Base-by-base conservation (phyloP, 805 yeast genomes). In the Cyberlindnera japonica region DNA sequence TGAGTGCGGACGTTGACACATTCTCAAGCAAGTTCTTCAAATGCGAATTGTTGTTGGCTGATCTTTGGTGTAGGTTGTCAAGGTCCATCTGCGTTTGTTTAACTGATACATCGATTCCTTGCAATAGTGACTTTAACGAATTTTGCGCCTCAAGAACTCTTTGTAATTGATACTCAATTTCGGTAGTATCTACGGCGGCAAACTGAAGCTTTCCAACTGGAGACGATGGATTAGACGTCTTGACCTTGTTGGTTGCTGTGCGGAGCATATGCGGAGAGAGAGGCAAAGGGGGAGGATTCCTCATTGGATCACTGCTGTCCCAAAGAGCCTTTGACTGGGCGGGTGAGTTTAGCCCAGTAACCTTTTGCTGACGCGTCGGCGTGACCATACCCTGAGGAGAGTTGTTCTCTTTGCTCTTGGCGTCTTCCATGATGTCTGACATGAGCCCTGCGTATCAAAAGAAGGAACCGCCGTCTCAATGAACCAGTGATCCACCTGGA, bases 221-320 rank as follows among this genome's bases (percentile, higher is more conserved):
- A 10, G 51, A 40, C 1, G 39, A 33, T 5, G 53, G 45, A 20
- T 41, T 41, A 1, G 37, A 16, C 14, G 26, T 22, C 16, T 33
- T 45, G 5, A 46, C 39, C 19, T 47, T 48, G 9, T 38, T 22
- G 11, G 35, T 55, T 7, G 52, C 42, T 20, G 50, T 49, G 12
- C 48, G 44, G 6, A 66, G 57, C 51, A 65, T 59, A 26, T 65
- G 70, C 5, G 73, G 70, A 2, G 65, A 63, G 3, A 63, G 42
- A 8, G 71, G 70, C 40, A 67, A 43, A 4, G 72, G 69, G 3
- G 67, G 67, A n/a, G 71, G 71, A 24, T 63, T 63, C 41, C 69
- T 49, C 37, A 47, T 44, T 4, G 71, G 71, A 38, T 67, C 69
- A 14, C 62, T 58, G 20, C 69, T 63, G 33, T 67, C 70, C 71